Conservation (phyloP, 345 rosid genomes). For the Linum lewisii region DNA sequence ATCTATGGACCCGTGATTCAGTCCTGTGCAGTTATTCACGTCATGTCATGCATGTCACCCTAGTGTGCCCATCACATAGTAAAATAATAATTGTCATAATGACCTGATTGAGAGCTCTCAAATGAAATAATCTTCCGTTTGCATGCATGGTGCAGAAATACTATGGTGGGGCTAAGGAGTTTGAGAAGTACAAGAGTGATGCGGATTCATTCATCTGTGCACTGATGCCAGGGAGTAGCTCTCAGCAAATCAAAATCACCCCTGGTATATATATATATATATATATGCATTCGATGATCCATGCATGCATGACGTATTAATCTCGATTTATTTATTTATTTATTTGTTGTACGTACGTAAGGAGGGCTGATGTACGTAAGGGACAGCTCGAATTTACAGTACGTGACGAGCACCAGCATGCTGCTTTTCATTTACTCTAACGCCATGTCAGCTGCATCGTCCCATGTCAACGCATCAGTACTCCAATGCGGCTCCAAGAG, state of each 20-base stretch:
- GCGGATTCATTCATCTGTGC: conserved; percentile 58
- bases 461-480: conserved; percentile 27
- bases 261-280: conserved; percentile 44
- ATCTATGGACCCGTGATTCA: too few relatives aligned
- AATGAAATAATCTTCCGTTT: too few relatives aligned
- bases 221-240: conserved; percentile 77
- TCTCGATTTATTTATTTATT: not conserved
- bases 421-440: conserved; percentile 51
- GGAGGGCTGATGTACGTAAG: conserved; percentile 69
- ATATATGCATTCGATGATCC: not conserved
- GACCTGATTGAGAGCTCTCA: too few relatives aligned
- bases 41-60: too few relatives aligned
- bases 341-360: conserved; percentile 17
- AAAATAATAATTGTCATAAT: too few relatives aligned
- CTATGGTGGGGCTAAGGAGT: conserved; percentile 38
- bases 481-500: conserved; percentile 53
- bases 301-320: too few relatives aligned
- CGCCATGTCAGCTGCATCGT: too few relatives aligned
- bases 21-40: too few relatives aligned
- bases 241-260: conserved; percentile 52
- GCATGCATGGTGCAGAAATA: conserved; percentile 35
- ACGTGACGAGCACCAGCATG: conserved; percentile 51
- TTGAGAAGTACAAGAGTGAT: conserved; percentile 44
- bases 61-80: too few relatives aligned
- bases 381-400: conserved; percentile 70